These are phyloP conservation scores for Camellia oleifera DNA, from an alignment of 179 eudicot genomes.

Conservation along the genomic window DNA sequence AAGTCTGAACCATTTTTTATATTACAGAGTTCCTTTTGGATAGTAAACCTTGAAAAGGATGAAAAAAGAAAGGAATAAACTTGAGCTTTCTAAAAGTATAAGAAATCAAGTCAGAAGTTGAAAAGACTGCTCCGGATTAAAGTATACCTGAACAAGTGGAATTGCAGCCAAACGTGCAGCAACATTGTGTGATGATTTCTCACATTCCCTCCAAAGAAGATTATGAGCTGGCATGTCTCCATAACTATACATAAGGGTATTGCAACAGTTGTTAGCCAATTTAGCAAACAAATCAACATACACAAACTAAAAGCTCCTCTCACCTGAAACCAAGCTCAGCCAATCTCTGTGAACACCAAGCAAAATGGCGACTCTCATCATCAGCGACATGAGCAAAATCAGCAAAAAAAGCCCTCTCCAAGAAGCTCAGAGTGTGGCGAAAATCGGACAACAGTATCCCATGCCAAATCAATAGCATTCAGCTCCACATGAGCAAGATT, in stretches of 20 bases:
- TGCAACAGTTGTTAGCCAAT: background rate
- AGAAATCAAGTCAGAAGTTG: conserved; percentile 3
- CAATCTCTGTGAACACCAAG: conserved; percentile 91
- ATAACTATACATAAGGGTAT: conserved; percentile 38
- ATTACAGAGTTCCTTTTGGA: background rate
- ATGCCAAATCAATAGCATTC: conserved; percentile 88
- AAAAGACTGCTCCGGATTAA: background rate
- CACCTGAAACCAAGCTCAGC: conserved; percentile 89
- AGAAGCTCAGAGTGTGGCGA: conserved; percentile 69
- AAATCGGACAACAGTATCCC: conserved; percentile 96
- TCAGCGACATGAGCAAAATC: conserved; percentile 98
- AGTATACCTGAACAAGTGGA: conserved; percentile 83
- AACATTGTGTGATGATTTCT: conserved; percentile 74
- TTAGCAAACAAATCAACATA: background rate
- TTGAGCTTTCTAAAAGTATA: background rate
- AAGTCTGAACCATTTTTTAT: background rate
- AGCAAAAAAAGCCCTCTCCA: conserved; percentile 71
- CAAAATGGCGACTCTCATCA: conserved; percentile 96
- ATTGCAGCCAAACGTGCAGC: conserved; percentile 89
- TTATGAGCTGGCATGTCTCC: conserved; percentile 98
- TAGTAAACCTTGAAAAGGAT: background rate
- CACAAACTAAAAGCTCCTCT: conserved; percentile 6
- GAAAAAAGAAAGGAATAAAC: background rate
- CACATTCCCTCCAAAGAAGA: conserved; percentile 90
- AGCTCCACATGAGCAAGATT: conserved; percentile 96